Conservation (phyloP, 805 yeast species). For the Alloascoidea hylecoeti region DNA sequence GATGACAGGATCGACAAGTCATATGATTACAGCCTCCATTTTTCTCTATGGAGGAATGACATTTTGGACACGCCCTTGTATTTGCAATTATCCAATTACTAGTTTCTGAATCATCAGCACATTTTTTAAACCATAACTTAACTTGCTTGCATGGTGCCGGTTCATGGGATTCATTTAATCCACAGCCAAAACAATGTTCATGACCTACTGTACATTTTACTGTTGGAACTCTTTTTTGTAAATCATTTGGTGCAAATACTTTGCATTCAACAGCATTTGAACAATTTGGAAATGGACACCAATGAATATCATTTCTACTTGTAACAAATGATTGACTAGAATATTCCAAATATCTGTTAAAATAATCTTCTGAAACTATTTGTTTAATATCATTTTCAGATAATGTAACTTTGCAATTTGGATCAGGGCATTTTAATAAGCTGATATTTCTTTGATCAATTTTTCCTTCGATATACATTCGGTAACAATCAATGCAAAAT, state of each 20-base stretch:
- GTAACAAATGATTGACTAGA: constrained; percentile 31
- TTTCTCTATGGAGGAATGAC: constrained; percentile 71
- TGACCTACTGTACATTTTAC: constrained; percentile 58
- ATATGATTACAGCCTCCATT: constrained; percentile 97
- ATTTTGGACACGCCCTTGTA: constrained; percentile 79
- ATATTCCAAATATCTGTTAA: constrained; percentile 11
- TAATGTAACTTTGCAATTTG: neutral
- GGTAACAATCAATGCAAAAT: neutral
- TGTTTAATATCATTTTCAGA: constrained; percentile 15
- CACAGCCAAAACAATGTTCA: constrained; percentile 69
- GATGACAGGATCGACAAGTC: constrained; percentile 65
- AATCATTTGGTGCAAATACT: constrained; percentile 11
- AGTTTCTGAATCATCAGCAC: constrained; percentile 81
- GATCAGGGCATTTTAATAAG: neutral
- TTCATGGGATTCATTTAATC: constrained; percentile 50
- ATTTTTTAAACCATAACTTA: constrained; percentile 59
- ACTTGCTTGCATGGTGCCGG: constrained; percentile 75
- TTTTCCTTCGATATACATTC: neutral
- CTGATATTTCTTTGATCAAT: neutral
- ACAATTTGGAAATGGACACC: constrained; percentile 87
- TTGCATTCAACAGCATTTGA: constrained; percentile 34
- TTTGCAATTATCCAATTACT: constrained; percentile 75
- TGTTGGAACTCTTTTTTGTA: constrained; percentile 34
- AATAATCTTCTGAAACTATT: constrained; percentile 12
- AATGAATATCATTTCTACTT: constrained; percentile 32